phyloP scores from a whole-genome alignment of 2,329 filamentous ascomycete species.

The Incumbomyces lentus region DNA sequence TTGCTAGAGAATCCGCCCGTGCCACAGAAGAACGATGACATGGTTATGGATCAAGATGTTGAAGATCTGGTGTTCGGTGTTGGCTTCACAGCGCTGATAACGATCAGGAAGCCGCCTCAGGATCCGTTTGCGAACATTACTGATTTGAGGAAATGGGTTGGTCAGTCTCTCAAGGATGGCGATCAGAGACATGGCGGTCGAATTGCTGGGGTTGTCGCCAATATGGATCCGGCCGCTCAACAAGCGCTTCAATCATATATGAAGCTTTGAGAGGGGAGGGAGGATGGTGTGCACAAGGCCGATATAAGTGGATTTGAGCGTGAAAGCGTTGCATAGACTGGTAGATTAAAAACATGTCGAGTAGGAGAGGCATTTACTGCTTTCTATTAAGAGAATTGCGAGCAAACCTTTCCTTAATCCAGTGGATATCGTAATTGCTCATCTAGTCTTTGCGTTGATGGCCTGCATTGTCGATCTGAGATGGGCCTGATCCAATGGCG shows the following conservation, averaged over 20 bases:
- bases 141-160: slow-evolving; percentile 73
- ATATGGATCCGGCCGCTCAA: slow-evolving; percentile 53
- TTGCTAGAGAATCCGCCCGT: slow-evolving; percentile 82
- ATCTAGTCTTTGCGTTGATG: too few species aligned
- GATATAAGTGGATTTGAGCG: too few species aligned
- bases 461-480: too few species aligned
- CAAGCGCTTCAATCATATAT: slow-evolving; percentile 40
- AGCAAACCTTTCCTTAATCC: too few species aligned
- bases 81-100: slow-evolving; percentile 87
- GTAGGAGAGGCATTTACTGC: too few species aligned
- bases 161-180: slow-evolving; percentile 64
- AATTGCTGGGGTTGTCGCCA: slow-evolving; percentile 61
- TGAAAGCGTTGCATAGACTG: too few species aligned
- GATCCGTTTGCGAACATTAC: slow-evolving; percentile 86
- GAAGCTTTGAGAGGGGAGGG: slow-evolving; percentile 8
- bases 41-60: slow-evolving; percentile 77
- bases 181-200: slow-evolving; percentile 63
- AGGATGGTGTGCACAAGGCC: too few species aligned
- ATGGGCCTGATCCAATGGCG: neutral
- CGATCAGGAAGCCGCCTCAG: slow-evolving; percentile 61
- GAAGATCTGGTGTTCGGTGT: slow-evolving; percentile 93
- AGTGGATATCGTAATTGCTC: too few species aligned
- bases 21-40: slow-evolving; percentile 58
- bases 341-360: too few species aligned
- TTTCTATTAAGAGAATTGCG: too few species aligned